Evolutionary conservation across 1,139 yeast genomes (phyloP).

Genomic region (Taphrina betulina): DNA sequence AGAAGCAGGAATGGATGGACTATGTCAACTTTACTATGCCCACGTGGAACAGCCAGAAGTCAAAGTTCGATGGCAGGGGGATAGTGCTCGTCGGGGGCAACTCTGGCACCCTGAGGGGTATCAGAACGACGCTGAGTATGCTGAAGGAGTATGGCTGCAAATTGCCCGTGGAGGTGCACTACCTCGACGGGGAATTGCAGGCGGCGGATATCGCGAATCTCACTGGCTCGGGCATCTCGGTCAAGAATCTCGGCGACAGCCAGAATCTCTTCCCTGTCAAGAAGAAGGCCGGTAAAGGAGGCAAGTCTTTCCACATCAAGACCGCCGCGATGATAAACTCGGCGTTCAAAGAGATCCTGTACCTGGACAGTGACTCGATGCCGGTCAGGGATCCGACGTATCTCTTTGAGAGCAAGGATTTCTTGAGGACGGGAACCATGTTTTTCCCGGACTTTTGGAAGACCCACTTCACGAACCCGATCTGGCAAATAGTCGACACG

Average conservation of each 20-base stretch:
- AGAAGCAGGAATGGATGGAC: constrained; percentile 30
- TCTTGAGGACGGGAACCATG: constrained; percentile 31
- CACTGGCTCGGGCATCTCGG: constrained; percentile 14
- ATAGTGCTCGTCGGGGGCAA: constrained; percentile 31
- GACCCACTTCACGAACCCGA: constrained; percentile 30
- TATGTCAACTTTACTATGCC: constrained; percentile 30
- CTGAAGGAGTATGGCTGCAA: constrained; percentile 24
- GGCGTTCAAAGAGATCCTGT: constrained; percentile 28
- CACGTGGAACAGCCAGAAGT: constrained; percentile 20
- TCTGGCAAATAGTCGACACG: constrained; percentile 26
- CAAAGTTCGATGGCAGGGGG: constrained; percentile 20
- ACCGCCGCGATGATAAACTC: constrained; percentile 33
- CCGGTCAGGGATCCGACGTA: constrained; percentile 31
- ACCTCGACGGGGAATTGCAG: constrained; percentile 24
- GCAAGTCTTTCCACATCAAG: constrained; percentile 33
- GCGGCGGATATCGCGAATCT: constrained; percentile 17
- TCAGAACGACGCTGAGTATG: constrained; percentile 31
- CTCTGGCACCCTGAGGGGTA: constrained; percentile 17
- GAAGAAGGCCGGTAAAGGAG: constrained; percentile 32
- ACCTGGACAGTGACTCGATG: constrained; percentile 33
- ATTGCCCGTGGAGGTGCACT: constrained; percentile 31
- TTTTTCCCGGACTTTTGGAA: constrained; percentile 33
- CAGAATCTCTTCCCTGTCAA: constrained; percentile 28
- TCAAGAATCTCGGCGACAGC: constrained; percentile 11
- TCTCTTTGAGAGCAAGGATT: constrained; percentile 27